phyloP scores from a whole-genome alignment of 805 yeast species.

The Tetrapisispora namnaoensis region DNA sequence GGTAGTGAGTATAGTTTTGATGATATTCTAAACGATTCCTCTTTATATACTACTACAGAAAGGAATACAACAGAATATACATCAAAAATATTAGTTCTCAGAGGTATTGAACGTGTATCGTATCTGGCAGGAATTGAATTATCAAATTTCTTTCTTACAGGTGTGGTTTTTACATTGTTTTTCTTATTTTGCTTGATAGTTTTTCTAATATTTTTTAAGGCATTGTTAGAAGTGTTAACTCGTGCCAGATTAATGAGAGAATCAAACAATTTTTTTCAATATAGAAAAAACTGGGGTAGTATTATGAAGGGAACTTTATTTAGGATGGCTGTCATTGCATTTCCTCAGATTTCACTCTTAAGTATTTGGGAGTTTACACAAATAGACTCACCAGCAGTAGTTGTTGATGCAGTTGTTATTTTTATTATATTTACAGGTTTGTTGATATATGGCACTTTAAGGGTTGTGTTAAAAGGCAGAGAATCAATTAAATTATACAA shows the following conservation, averaged over 20 bases:
- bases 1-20: slow-evolving; percentile 34
- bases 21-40: slow-evolving; percentile 41
- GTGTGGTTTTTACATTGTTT: slow-evolving; percentile 73
- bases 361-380: slow-evolving; percentile 85
- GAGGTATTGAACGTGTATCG: slow-evolving; percentile 91
- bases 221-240: slow-evolving; percentile 51
- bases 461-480: slow-evolving; percentile 67
- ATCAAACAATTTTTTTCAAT: slow-evolving; percentile 56
- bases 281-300: slow-evolving; percentile 73
- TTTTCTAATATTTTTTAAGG: slow-evolving; percentile 55
- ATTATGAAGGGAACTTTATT: slow-evolving; percentile 82
- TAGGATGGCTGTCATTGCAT: slow-evolving; percentile 72
- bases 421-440: slow-evolving; percentile 49
- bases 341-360: slow-evolving; percentile 75
- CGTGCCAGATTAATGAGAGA: slow-evolving; percentile 48
- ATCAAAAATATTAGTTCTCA: slow-evolving; percentile 64
- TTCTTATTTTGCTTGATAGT: slow-evolving; percentile 54
- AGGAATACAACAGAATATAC: slow-evolving; percentile 44
- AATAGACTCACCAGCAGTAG: slow-evolving; percentile 72
- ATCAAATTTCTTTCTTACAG: slow-evolving; percentile 77
- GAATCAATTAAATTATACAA: slow-evolving; percentile 62
- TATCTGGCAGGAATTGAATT: slow-evolving; percentile 77
- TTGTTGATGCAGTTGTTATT: slow-evolving; percentile 69
- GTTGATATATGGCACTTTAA: slow-evolving; percentile 59
- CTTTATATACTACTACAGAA: slow-evolving; percentile 64